Base-by-base conservation (phyloP, 1,284 basidiomycete genomes). In the Leccinum ponderosum region DNA sequence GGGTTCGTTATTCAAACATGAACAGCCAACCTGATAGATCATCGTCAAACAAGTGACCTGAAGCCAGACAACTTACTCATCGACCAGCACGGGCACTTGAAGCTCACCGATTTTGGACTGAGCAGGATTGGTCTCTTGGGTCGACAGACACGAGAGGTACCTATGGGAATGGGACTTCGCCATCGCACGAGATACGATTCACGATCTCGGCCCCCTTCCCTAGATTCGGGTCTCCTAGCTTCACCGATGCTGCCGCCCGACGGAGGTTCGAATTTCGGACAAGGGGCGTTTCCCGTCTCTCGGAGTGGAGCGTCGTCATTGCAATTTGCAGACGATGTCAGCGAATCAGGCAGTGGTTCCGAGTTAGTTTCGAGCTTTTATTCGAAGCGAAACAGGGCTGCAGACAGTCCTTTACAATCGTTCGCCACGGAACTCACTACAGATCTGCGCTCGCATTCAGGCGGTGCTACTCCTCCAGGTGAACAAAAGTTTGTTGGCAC, bases 61-160 rank as follows among this genome's bases (percentile, higher is more conserved):
- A 99, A 99, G 75, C 97, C 97, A 11, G 97, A 99, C 78, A 99
- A 99, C 73, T 78, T 98, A 52, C 89, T 99, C 42, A 98, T 99
- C 69, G 96, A 99, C 76, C 87, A 94, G 55, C 91, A 95, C 67
- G 97, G 97, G 9, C 97, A 99, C 73, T 81, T 99, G 66, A 98
- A 98, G 77, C 84, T 99, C 35, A 98, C 97, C 22, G 97, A 99
- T 77, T 99, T 99, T 76, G 97, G 97, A 61, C 80, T 99, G 25
- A 98, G 95, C 65, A 89, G 95, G 71, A 98, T 98, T 68, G 97
- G 97, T 87, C 81, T 99, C 31, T 83, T 99, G 17, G 96, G 97
- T 56, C 93, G 97, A 71, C 97, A 99, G 75, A 95, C 95, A 22
- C 89, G 93, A 39, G 93, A 91, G 70, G 81, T 83, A 52, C 87